Percentiles rank a stretch among this genome's conserved stretches.
Evolutionary conservation across 345 rosid species (phyloP).

Genomic region (Excoecaria cochinchinensis): DNA sequence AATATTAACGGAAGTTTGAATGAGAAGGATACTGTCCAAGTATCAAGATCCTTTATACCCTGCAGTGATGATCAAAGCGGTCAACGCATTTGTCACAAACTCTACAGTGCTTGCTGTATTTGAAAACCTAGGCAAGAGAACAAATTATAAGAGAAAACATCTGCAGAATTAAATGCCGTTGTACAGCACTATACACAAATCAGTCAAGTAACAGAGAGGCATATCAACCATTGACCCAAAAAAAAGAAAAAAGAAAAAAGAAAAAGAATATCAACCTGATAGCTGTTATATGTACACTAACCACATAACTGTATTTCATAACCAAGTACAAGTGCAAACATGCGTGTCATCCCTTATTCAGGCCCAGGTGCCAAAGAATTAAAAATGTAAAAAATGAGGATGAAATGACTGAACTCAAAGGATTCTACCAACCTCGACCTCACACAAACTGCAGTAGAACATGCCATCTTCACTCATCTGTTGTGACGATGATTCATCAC

Average conservation of each 20-base stretch:
- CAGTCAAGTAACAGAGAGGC: not conserved
- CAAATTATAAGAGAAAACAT: slow-evolving; percentile 10
- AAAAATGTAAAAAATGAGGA: not conserved
- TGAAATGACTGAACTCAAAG: slow-evolving; percentile 8
- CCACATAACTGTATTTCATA: not conserved
- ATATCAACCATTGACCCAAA: not conserved
- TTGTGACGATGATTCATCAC: slow-evolving; percentile 64
- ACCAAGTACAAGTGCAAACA: too few species aligned
- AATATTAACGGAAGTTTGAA: not conserved
- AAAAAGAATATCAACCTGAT: not conserved
- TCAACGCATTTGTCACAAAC: slow-evolving; percentile 97
- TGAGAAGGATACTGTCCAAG: not conserved
- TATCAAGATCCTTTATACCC: slow-evolving; percentile 49
- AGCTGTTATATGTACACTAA: not conserved
- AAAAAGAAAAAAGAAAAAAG: too few species aligned
- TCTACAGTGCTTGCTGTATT: slow-evolving; percentile 97
- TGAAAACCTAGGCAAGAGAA: slow-evolving; percentile 65
- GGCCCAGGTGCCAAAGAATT: not conserved
- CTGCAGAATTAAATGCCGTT: not conserved
- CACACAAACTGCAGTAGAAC: slow-evolving; percentile 97
- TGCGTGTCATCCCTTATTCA: not conserved
- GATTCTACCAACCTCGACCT: slow-evolving; percentile 73
- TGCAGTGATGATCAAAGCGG: slow-evolving; percentile 93
- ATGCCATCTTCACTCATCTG: slow-evolving; percentile 88
- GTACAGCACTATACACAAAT: not conserved